Evolutionary conservation across 768 basidiomycete genomes (phyloP), one percentile per base, ranked within the genome.

Genomic region (Suillus discolor): DNA sequence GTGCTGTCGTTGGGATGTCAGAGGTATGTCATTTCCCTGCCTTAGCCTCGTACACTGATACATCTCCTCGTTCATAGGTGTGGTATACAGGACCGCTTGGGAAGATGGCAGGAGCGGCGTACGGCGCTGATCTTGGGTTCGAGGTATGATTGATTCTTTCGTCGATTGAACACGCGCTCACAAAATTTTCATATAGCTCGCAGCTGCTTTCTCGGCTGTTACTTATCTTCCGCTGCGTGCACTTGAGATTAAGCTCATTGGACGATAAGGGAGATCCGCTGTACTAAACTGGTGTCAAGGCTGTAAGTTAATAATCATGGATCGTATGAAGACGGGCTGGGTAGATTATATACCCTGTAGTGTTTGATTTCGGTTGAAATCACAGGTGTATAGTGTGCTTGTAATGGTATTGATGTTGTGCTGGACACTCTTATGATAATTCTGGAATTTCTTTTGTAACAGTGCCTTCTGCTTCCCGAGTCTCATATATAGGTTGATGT

Each of bases 71-170:
- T 39, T 36, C 16, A 6, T 61, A 77, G 72, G 73, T 76, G 4
- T 86, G 84, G 84, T 86, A 85, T 64, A 82, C 79, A 1, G 86
- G 86, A 1, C 85, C 84, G 0, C 70, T 86, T 3, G 86, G 79
- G 1, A 72, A 70, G 57, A 65, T 78, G 54, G 81, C 83, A 5
- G 83, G 84, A 15, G 85, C 83, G 0, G 28, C 53, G 53, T 54
- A 54, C 5, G 53, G 53, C 5, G 53, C 53, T 54, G 85, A 87
- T 69, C 76, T 87, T 36, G 85, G 85, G 41, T 86, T 87, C 63
- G 86, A 86, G 77, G 82, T 84, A 45, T 41, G 78, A 55, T 44
- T 41, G 6, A 11, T 18, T 28, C 57, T 31, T 64, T 55, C 31
- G 25, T 9, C 5, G 49, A n/a, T 61, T 34, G n/a, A 11, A n/a